Evolutionary conservation across 768 basidiomycete species (phyloP).

Genomic region (Termitomyces eurrhizus): DNA sequence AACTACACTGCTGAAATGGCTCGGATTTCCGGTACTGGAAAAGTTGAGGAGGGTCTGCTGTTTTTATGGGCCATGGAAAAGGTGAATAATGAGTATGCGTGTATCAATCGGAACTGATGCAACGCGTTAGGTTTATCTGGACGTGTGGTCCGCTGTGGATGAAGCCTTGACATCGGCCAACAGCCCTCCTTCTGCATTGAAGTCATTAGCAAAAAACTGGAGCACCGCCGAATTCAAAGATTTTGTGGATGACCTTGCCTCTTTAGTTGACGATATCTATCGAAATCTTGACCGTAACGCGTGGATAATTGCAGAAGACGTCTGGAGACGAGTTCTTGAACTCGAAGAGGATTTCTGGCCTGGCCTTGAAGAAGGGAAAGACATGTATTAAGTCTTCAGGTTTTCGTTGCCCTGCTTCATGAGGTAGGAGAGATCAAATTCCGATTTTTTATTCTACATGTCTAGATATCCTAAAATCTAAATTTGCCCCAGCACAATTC

Average conservation of each 20-base stretch:
- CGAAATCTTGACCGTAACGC: constrained; percentile 31
- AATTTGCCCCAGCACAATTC: too few relatives aligned
- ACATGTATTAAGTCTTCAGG: background rate
- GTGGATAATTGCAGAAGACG: constrained; percentile 39
- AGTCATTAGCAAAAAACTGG: constrained; percentile 62
- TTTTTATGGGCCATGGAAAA: constrained; percentile 82
- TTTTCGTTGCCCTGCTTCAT: background rate
- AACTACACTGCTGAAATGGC: constrained; percentile 74
- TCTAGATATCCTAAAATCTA: background rate
- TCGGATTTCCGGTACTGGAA: constrained; percentile 40
- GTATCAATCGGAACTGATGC: background rate
- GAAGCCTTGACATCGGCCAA: constrained; percentile 10
- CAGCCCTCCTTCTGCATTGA: constrained; percentile 27
- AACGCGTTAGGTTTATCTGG: constrained; percentile 58
- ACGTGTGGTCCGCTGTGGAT: constrained; percentile 58
- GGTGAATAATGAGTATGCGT: constrained; percentile 28
- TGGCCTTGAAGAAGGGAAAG: constrained; percentile 9
- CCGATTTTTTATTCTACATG: background rate
- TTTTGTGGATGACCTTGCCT: constrained; percentile 49
- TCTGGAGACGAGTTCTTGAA: constrained; percentile 58
- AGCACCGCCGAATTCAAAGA: constrained; percentile 45
- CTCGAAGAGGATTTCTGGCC: constrained; percentile 38
- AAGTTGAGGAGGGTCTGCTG: constrained; percentile 59
- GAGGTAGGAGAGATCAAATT: background rate
- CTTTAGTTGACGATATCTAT: constrained; percentile 41